phyloP scores from a whole-genome alignment of 306 rosid genomes.

The Heteromeles arbutifolia region DNA sequence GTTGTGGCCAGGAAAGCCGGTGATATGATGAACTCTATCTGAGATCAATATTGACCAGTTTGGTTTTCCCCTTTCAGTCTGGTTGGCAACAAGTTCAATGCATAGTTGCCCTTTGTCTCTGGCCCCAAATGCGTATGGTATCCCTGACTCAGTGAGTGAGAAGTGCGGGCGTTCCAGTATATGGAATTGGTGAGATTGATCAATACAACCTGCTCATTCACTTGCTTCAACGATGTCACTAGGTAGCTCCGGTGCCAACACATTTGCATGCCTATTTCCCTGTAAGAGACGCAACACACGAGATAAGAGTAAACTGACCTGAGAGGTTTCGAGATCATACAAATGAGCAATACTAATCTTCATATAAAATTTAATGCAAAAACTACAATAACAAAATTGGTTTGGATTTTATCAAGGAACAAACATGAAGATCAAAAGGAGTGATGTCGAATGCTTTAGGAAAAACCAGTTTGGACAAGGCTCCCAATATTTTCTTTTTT shows the following conservation, averaged over 20 bases:
- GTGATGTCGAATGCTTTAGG: no score
- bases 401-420: no score
- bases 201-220: constrained; percentile 72
- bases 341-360: neutral
- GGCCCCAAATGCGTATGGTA: constrained; percentile 82
- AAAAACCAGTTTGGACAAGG: no score
- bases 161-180: constrained; percentile 91
- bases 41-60: constrained; percentile 73
- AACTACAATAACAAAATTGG: neutral
- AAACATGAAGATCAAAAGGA: no score
- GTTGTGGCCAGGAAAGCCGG: neutral
- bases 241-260: constrained; percentile 53
- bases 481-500: no score
- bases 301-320: constrained; percentile 75
- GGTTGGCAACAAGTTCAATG: constrained; percentile 61
- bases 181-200: constrained; percentile 84
- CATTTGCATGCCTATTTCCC: constrained; percentile 63
- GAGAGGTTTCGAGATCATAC: constrained; percentile 10
- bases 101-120: constrained; percentile 94
- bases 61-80: constrained; percentile 72
- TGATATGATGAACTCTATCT: constrained; percentile 31
- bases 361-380: no score
- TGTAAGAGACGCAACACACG: constrained; percentile 21
- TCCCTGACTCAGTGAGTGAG: constrained; percentile 89
- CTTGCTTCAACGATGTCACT: constrained; percentile 62